Conservation (phyloP, 2,329 filamentous ascomycete genomes). For the Geoglossum cookeanum region DNA sequence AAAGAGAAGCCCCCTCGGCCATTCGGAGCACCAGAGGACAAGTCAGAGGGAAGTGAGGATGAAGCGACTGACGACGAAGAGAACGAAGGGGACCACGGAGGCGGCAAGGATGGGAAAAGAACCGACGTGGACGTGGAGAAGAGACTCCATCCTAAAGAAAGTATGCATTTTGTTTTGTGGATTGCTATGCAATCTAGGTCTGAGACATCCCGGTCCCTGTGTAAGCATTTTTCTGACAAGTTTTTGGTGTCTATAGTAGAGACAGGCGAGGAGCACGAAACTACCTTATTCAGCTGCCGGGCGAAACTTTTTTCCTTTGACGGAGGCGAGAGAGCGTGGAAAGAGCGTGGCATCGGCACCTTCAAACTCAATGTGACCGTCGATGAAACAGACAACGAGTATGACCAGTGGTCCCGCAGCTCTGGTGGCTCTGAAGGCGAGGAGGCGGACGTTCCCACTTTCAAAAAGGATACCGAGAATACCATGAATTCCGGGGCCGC, state of each 20-base stretch:
- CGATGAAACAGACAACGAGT: conserved; percentile 35
- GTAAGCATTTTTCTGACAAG: neutral
- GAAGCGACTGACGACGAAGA: conserved; percentile 22
- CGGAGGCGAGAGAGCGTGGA: conserved; percentile 54
- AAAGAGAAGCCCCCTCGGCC: conserved; percentile 46
- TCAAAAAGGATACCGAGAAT: conserved; percentile 23
- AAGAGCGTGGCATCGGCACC: conserved; percentile 69
- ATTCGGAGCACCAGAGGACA: conserved; percentile 58
- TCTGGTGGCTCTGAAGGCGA: conserved; percentile 21
- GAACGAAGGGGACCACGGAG: conserved; percentile 24
- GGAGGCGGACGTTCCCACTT: conserved; percentile 13
- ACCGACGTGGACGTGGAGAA: conserved; percentile 18
- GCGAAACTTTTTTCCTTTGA: conserved; percentile 74
- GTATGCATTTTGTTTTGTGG: neutral
- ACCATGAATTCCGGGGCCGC: conserved; percentile 2
- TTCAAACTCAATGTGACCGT: conserved; percentile 66
- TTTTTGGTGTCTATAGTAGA: conserved; percentile 37
- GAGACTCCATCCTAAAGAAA: neutral
- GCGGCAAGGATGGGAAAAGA: conserved; percentile 29
- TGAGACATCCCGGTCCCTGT: neutral
- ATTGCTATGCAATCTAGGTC: neutral
- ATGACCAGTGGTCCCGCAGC: conserved; percentile 27
- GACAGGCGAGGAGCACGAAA: conserved; percentile 73
- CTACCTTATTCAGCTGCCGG: conserved; percentile 53
- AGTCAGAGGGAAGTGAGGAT: conserved; percentile 28